These are phyloP conservation scores for Starmera caribaea DNA, from an alignment of 805 yeast species.

Conservation along the genomic window DNA sequence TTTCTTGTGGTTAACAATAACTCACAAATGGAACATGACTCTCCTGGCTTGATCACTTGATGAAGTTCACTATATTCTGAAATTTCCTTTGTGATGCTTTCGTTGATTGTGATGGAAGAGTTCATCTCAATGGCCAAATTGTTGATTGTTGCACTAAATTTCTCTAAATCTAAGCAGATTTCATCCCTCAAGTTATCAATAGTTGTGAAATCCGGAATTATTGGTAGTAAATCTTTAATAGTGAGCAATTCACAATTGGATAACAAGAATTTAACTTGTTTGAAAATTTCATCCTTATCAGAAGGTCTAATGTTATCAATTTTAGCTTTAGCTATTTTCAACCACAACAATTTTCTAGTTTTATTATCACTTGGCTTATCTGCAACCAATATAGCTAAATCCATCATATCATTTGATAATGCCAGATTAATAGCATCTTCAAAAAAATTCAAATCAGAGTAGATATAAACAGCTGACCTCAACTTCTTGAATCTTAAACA, in stretches of 20 bases:
- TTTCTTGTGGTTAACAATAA: conserved; percentile 60
- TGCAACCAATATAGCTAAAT: conserved; percentile 48
- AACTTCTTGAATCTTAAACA: conserved; percentile 51
- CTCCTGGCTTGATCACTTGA: conserved; percentile 72
- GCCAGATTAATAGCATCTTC: conserved; percentile 81
- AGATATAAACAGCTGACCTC: conserved; percentile 64
- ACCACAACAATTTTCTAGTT: conserved; percentile 64
- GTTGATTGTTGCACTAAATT: conserved; percentile 56
- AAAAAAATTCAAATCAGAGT: conserved; percentile 54
- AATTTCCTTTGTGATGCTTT: conserved; percentile 53
- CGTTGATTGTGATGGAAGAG: conserved; percentile 53
- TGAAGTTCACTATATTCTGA: conserved; percentile 41
- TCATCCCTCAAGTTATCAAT: conserved; percentile 81
- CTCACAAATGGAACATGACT: conserved; percentile 67
- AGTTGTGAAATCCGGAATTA: conserved; percentile 75
- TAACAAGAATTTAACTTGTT: conserved; percentile 25
- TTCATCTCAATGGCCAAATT: conserved; percentile 67
- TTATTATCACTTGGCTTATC: conserved; percentile 42
- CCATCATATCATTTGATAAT: conserved; percentile 46
- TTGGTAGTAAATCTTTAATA: conserved; percentile 74
- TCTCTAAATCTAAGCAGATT: conserved; percentile 68
- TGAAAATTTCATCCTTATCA: conserved; percentile 19
- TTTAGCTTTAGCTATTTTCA: conserved; percentile 37
- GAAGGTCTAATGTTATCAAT: conserved; percentile 16
- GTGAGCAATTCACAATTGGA: conserved; percentile 42